Conservation (phyloP, 805 yeast species). For the Candida tibetensis region DNA sequence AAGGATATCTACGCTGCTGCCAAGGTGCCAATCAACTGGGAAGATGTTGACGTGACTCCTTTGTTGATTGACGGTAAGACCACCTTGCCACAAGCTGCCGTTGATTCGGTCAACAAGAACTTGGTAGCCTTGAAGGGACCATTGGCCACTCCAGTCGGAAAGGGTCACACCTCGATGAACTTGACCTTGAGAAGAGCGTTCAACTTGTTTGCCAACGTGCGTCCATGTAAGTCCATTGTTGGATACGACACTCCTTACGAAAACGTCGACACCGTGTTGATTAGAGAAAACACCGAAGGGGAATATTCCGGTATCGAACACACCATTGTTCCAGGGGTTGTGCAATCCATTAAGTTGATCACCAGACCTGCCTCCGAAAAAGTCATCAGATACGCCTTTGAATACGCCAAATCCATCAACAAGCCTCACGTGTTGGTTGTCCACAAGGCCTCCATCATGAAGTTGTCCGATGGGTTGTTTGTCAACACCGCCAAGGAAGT, state of each 20-base stretch:
- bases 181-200: conserved; percentile 96
- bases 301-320: conserved; percentile 99
- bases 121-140: conserved; percentile 97
- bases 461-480: conserved; percentile 95
- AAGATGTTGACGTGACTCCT: conserved; percentile 94
- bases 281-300: conserved; percentile 99
- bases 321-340: conserved; percentile 96
- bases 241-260: conserved; percentile 92
- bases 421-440: conserved; percentile 90
- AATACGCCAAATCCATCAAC: conserved; percentile 86
- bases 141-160: conserved; percentile 96
- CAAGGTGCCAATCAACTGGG: conserved; percentile 95
- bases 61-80: conserved; percentile 88
- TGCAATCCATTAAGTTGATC: conserved; percentile 95
- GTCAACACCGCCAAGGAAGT: conserved; percentile 87
- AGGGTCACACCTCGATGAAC: conserved; percentile 97
- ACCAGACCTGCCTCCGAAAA: conserved; percentile 95
- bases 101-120: conserved; percentile 88
- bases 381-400: conserved; percentile 95
- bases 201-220: conserved; percentile 92
- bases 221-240: conserved; percentile 91
- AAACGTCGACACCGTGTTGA: conserved; percentile 89
- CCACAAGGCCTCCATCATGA: conserved; percentile 98
- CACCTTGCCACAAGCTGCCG: conserved; percentile 88
- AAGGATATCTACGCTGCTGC: conserved; percentile 93